A percentile compares a stretch with the other conserved stretches of the same genome.
Evolutionary conservation across 768 basidiomycete genomes (phyloP).

Genomic region (Suillus bovinus): DNA sequence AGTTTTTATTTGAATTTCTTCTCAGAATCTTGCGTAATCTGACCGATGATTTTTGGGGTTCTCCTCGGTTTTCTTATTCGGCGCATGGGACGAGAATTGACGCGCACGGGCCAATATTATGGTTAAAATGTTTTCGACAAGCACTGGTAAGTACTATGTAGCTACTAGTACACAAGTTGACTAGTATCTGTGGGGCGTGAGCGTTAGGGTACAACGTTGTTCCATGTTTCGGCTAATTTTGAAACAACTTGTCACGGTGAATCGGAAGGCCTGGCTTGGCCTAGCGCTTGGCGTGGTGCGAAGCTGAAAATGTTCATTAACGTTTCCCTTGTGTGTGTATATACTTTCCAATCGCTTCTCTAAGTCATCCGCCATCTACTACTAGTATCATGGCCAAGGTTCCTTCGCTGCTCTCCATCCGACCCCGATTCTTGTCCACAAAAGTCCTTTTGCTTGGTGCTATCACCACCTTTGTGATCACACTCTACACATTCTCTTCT

Average conservation of each 20-base stretch:
- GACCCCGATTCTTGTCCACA: constrained; percentile 23
- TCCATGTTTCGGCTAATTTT: no score
- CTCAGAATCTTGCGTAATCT: no score
- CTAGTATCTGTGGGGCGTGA: no score
- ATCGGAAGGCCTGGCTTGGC: neutral
- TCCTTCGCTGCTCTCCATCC: constrained; percentile 14
- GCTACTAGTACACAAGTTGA: no score
- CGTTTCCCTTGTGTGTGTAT: neutral
- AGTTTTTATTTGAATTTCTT: no score
- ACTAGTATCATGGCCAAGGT: constrained; percentile 12
- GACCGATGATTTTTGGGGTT: no score
- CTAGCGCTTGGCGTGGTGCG: neutral
- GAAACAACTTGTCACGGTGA: neutral
- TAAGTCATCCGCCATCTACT: neutral
- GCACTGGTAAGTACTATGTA: no score
- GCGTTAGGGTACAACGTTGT: no score
- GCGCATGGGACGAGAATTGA: no score
- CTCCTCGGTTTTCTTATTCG: no score
- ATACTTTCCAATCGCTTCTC: neutral
- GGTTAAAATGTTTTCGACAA: no score
- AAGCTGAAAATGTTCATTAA: neutral
- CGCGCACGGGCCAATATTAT: no score
- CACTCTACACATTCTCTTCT: constrained; percentile 32
- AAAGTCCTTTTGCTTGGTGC: constrained; percentile 28
- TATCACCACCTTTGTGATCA: constrained; percentile 26